Evolutionary conservation across 768 basidiomycete genomes (phyloP), one percentile per base, ranked within the genome.

Genomic region (Mrakia blollopis): DNA sequence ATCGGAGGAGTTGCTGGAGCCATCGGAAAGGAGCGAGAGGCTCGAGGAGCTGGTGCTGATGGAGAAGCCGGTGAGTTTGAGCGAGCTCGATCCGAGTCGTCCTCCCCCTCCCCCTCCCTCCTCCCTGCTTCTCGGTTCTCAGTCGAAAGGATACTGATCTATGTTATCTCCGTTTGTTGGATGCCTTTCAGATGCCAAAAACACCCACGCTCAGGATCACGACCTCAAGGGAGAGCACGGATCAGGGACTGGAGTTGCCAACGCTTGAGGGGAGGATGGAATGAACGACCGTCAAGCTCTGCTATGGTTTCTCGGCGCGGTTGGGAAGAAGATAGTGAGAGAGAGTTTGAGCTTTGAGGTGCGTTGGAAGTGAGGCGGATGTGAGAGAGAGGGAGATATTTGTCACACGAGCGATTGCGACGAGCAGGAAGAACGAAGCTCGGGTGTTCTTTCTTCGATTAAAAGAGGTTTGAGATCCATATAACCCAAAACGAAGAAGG

Each of bases 191-290:
- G 39, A 68, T 21, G 65, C 65, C 25, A 68, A 68, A 37, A 68
- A 68, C 65, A 68, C 65, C 21, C 65, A 68, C 37, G 65, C 37
- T n/a, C 65, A 68, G 25, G 65, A 68, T 25, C 65, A 68, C 16
- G 37, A 68, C 21, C 10, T 63, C 35, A 68, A 39, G 10, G 39
- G 18, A 4, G 65, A 68, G 65, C 65, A 68, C 35, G 65, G 65
- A 68, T 1, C 39, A 1, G 65, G 65, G 16, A 68, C 65, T 23
- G 65, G 65, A 25, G 65, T 68, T 23, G 65, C 65, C 10, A 68
- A 68, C 65, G 63, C 63, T 37, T 67, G 37, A 67, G 14, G 11
- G 44, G 44, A 41, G 39, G 39, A 11, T 6, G 39, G 44, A 44
- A 44, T 44, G 44, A 44, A 44, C 44, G 44, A 44, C 11, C 14